These are phyloP conservation scores for Fusarium sp. DNA, from an alignment of 2,329 filamentous ascomycete genomes.

Conservation along the genomic window DNA sequence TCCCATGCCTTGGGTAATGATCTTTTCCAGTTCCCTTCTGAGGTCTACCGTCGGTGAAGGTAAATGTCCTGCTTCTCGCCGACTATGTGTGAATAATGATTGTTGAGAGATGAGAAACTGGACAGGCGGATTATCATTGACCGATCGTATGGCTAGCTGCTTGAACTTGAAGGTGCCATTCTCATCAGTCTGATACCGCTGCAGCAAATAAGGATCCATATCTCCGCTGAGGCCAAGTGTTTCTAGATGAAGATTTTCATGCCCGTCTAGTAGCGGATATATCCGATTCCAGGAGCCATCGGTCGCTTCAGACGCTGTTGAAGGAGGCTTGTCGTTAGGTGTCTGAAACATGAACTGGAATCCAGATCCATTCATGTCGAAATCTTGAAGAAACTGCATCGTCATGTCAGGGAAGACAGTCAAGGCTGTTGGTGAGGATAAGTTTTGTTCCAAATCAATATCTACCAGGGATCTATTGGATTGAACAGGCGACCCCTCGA, in stretches of 20 bases:
- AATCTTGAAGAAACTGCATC: slow-evolving; percentile 16
- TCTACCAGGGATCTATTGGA: rapidly evolving
- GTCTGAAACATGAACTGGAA: slow-evolving; percentile 21
- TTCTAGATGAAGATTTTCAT: background rate
- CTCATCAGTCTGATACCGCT: background rate
- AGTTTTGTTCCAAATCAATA: background rate
- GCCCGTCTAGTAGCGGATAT: background rate
- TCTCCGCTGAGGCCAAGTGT: slow-evolving; percentile 6
- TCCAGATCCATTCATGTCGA: background rate
- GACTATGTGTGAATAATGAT: slow-evolving; percentile 1
- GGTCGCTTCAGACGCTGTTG: rapidly evolving
- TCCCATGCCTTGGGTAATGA: background rate
- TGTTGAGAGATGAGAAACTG: background rate
- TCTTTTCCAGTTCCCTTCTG: background rate
- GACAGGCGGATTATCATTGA: background rate
- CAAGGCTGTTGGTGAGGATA: background rate
- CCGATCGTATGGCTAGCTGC: background rate
- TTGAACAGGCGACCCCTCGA: rapidly evolving
- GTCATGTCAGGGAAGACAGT: background rate
- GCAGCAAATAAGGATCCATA: slow-evolving; percentile 10
- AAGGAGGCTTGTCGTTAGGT: background rate
- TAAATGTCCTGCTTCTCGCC: background rate
- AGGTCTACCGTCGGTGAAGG: background rate
- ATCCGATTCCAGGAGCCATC: rapidly evolving
- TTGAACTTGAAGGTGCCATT: slow-evolving; percentile 9